Evolutionary conservation across 495 filamentous ascomycete genomes (phyloP), one percentile per base, ranked within the genome.

Genomic region (Penicillium maclennaniae): DNA sequence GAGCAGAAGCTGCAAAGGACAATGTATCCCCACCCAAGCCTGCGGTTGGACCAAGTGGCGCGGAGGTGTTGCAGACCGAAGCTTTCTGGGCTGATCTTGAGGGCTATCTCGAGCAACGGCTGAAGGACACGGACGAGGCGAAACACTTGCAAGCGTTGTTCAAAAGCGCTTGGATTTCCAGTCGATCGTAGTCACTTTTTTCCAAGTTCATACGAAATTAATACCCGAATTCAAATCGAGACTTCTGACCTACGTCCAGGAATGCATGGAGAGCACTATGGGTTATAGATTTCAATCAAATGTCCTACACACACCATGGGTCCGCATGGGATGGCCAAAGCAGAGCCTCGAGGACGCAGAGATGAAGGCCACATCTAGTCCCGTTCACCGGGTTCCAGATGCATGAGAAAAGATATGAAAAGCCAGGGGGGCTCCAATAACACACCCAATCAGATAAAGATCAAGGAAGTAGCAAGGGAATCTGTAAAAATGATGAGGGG

Each of bases 41-140:
- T 15, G 81, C 78, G 25, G 76, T 80, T 49, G 83, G 79, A 14
- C 68, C 74, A 23, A 81, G 79, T 57, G 84, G 83, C 19, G 68
- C 58, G 43, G 79, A 78, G 20, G 78, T 87, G 37, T 60, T 97
- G 55, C 61, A 76, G 53, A 86, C 82, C 21, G 84, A 87, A 28
- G 83, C 79, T 54, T 98, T 98, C 70, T 98, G 93, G 93, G 70
- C 72, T 31, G 93, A 97, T 77, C 66, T 98, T 56, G 84, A 82
- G 64, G 88, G 81, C 14, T 98, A 86, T 64, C 67, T 98, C 68
- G 69, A 81, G 59, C 87, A 89, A 77, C 81, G 88, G 69, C 56
- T 96, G 47, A 82, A 84, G 68, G 87, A 95, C 69, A 81, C 86
- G 52, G 71, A 69, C 48, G 79, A 83, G 51, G 88, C 86, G 7